Evolutionary conservation across 306 rosid genomes (phyloP).

Genomic region (Vigna unguiculata): DNA sequence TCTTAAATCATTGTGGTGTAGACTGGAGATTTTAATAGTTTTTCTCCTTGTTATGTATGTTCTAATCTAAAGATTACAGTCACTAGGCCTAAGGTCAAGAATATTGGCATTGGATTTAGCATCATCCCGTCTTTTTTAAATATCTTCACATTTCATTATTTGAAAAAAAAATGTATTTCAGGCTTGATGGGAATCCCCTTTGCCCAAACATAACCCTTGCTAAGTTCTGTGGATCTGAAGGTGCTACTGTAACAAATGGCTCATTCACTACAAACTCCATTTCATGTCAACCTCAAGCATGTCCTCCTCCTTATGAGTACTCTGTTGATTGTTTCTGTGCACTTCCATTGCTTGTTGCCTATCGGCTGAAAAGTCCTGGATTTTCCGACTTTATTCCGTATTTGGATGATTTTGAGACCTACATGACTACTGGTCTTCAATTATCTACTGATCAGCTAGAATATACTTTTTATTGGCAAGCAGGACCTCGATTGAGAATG

Average conservation of each 20-base stretch:
- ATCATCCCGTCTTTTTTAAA: conserved; percentile 19
- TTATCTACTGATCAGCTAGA: conserved; percentile 62
- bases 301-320: conserved; percentile 75
- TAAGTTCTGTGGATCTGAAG: conserved; percentile 63
- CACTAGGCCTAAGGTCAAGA: conserved; percentile 23
- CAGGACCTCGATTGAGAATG: conserved; percentile 81
- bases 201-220: conserved; percentile 57
- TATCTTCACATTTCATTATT: not conserved
- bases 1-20: conserved; percentile 25
- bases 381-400: conserved; percentile 70
- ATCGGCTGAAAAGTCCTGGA: conserved; percentile 95
- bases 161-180: conserved; percentile 52
- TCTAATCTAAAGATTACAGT: conserved; percentile 13
- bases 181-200: conserved; percentile 91
- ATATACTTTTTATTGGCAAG: conserved; percentile 61
- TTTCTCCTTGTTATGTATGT: conserved; percentile 27
- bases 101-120: conserved; percentile 21
- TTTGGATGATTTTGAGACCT: conserved; percentile 45
- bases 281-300: conserved; percentile 54
- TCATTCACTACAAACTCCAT: conserved; percentile 38
- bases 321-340: conserved; percentile 68
- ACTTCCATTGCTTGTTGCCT: conserved; percentile 64
- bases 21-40: not conserved
- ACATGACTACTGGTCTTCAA: conserved; percentile 57
- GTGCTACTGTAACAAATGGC: conserved; percentile 30